Base-by-base conservation (phyloP, 2,329 filamentous ascomycete species). In the Polytolypa hystricis region DNA sequence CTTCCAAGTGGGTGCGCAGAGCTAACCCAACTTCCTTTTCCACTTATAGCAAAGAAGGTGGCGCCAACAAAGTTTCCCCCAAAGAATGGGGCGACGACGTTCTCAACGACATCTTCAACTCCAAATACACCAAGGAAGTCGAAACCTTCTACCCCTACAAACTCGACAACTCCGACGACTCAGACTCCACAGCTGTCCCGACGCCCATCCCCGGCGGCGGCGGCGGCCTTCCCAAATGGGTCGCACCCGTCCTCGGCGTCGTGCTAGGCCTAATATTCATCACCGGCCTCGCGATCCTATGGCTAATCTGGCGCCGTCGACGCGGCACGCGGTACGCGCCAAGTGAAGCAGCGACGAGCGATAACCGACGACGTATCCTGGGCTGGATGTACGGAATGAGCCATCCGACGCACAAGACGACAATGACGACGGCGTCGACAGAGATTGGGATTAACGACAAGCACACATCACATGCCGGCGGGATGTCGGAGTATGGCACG, bases 171-270 rank as follows among this genome's bases (percentile, higher is more conserved):
- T 18, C 33, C 19, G 8, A 27, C 30, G 3, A n/a, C 20, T 21
- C 16, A 28, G 14, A 14, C 10, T 16, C 21, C 21, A 45, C n/a
- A 38, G 52, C 56, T 32, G 47, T 47, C 26, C 12, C 46, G 53
- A 33, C 43, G 34, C 33, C 37, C 5, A 23, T 41, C 2, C 45
- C 29, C 5, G 41, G 45, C 6, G 46, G 47, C 4, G 52, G 57
- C 2, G 33, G 58, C 10, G 57, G 65, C 15, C 65, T 73, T 3
- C 73, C 76, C 0, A 56, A 56, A 4, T 81, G 73, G 65, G 66
- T 79, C 1, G 69, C 68, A 0, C 75, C 78, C 0, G 70, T 81
- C 2, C 56, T 81, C 0, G 75, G 75, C 11, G 73, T 77, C 3
- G 67, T 79, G 4, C 62, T 78, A 2, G 75, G 74, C 3, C 59